Percentiles rank a stretch among this genome's conserved stretches.
Conservation (phyloP, 495 filamentous ascomycete species). For the Talaromyces proteolyticus region DNA sequence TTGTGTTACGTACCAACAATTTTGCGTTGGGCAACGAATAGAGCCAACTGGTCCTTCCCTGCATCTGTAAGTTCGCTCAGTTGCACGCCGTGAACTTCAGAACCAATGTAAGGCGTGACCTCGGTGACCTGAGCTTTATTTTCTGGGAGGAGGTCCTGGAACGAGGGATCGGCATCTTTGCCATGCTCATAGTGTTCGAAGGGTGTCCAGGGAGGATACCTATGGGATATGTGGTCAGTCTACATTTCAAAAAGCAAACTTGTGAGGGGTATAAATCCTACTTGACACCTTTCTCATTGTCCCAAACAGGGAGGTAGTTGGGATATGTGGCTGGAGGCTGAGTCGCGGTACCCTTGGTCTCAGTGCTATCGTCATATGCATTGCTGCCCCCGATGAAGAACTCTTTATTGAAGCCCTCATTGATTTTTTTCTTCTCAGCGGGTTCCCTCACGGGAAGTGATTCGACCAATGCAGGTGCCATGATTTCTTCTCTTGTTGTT, state of each 20-base stretch:
- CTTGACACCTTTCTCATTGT: constrained; percentile 36
- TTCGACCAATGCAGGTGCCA: constrained; percentile 51
- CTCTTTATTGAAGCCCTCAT: constrained; percentile 57
- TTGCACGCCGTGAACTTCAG: constrained; percentile 49
- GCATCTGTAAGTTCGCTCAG: constrained; percentile 45
- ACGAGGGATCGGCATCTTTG: constrained; percentile 44
- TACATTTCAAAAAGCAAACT: background rate
- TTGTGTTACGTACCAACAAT: constrained; percentile 38
- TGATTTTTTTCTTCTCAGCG: constrained; percentile 29
- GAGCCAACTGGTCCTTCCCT: constrained; percentile 52
- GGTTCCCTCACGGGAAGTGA: constrained; percentile 28
- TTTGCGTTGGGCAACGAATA: constrained; percentile 52
- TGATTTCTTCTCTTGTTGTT: constrained; percentile 16
- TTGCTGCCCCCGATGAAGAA: constrained; percentile 47
- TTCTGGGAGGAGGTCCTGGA: constrained; percentile 45
- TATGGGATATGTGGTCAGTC: constrained; percentile 5
- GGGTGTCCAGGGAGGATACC: constrained; percentile 35
- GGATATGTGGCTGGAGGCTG: constrained; percentile 53
- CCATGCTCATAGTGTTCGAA: constrained; percentile 46
- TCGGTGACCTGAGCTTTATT: constrained; percentile 34
- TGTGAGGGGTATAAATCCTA: constrained; percentile 2
- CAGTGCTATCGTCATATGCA: constrained; percentile 30
- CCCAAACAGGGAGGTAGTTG: constrained; percentile 74
- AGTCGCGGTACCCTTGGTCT: constrained; percentile 38
- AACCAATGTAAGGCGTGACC: constrained; percentile 50